Base-by-base conservation (phyloP, 2,329 filamentous ascomycete species). In the Leptodontidium sp. region DNA sequence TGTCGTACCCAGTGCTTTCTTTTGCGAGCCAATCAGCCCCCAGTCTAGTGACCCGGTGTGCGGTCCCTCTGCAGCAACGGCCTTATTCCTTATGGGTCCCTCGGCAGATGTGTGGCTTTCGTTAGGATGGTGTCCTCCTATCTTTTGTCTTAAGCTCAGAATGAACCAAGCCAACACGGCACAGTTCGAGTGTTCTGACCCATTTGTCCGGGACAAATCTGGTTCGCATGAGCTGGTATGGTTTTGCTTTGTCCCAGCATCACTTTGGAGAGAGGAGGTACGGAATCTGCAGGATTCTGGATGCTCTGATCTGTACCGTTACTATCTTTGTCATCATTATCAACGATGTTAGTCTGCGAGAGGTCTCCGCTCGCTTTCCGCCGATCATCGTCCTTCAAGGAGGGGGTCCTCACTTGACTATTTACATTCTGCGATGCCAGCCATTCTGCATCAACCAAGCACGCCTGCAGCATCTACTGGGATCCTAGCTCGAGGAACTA, bases 401-500 rank as follows among this genome's bases (percentile, higher is more conserved):
- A 38, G 58, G 38, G 47, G 59, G 26, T 57, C 11, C 40, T 61
- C 29, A 29, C 32, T 47, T 53, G 45, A 59, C 58, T 61, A 64
- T 68, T 66, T 52, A 59, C 61, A 67, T 40, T 58, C 52, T 68
- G 26, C 55, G 49, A 66, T 68, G 67, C 65, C 61, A 70, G 50
- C 68, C 64, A 70, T 67, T 55, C 21, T 71, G 72, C 69, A 71
- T 69, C 53, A 38, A 26, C 55, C 62, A 71, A 71, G 67, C 65
- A 64, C 45, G 49, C 67, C 61, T 65, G 69, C 73, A 72, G 62
- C n/a, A n/a, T n/a, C n/a, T n/a, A n/a, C n/a, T n/a, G n/a, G n/a
- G n/a, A n/a, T n/a, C n/a, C n/a, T n/a, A n/a, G n/a, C n/a, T 53
- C 29, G 47, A 38, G 14, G 17, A 65, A 63, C 49, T 58, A 63